phyloP scores from a whole-genome alignment of 192 early-diverging fungal genomes.

The Spinellus fusiger region DNA sequence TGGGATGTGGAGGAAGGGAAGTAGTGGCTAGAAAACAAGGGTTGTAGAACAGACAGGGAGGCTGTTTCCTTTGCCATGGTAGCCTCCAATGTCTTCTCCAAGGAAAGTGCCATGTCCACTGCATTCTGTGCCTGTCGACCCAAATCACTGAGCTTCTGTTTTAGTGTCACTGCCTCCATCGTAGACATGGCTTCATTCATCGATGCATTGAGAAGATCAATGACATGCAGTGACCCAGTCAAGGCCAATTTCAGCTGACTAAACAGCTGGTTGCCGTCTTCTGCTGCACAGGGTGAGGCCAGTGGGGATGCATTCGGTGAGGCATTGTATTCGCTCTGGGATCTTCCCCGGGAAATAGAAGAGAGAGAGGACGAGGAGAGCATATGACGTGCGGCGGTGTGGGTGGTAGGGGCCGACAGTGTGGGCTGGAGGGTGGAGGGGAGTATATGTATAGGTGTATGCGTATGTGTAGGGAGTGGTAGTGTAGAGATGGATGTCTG shows the following conservation, averaged over 20 bases:
- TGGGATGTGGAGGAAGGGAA: too few species aligned
- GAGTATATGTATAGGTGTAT: not conserved
- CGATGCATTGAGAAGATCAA: conserved; percentile 3
- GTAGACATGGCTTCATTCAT: conserved; percentile 2
- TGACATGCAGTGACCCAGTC: conserved; percentile 16
- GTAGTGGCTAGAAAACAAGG: too few species aligned
- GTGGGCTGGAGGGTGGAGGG: not conserved
- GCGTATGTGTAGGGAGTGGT: not conserved
- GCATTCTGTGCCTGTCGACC: conserved; percentile 14
- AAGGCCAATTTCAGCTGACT: conserved; percentile 18
- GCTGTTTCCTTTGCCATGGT: conserved; percentile 4
- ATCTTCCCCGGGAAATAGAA: conserved; percentile 15
- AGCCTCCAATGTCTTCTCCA: conserved; percentile 13
- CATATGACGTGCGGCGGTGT: not conserved
- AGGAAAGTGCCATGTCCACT: not conserved
- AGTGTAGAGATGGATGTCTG: not conserved
- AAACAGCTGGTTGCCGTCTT: conserved; percentile 16
- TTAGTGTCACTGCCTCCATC: not conserved
- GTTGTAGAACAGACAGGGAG: too few species aligned
- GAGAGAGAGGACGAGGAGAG: not conserved
- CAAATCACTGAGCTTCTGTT: conserved; percentile 10
- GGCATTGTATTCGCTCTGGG: not conserved
- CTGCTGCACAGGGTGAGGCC: not conserved
- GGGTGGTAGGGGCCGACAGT: not conserved
- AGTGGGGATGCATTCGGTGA: conserved; percentile 5